Conservation (phyloP, 805 yeast species). For the Maudiozyma saulgeensis region DNA sequence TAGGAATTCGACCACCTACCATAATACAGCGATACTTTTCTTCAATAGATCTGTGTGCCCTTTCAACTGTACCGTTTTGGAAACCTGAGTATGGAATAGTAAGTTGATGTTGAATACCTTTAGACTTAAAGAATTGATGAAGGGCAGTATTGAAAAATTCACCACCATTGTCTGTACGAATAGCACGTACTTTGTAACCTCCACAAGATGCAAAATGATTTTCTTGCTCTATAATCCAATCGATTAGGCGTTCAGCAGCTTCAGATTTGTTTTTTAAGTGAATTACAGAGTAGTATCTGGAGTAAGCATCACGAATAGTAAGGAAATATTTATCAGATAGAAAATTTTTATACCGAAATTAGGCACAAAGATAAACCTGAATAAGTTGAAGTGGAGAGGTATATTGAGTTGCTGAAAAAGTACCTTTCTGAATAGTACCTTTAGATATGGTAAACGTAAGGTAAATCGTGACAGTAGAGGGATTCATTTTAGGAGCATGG, state of each 20-base stretch:
- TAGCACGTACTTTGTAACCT: slow-evolving; percentile 3
- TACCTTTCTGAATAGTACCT: slow-evolving; percentile 7
- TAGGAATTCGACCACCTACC: slow-evolving; percentile 7
- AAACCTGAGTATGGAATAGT: slow-evolving; percentile 8
- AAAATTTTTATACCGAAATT: slow-evolving; percentile 1
- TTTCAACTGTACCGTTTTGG: slow-evolving; percentile 13
- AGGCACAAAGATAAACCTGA: slow-evolving; percentile 5
- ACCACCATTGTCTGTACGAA: slow-evolving; percentile 7
- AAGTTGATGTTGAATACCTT: slow-evolving; percentile 8
- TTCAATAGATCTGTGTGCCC: slow-evolving; percentile 9
- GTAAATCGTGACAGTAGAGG: background rate
- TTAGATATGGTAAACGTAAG: slow-evolving; percentile 3
- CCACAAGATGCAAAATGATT: slow-evolving; percentile 3
- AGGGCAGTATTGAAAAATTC: slow-evolving; percentile 4
- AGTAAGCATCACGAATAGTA: slow-evolving; percentile 5
- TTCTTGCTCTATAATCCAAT: slow-evolving; percentile 4
- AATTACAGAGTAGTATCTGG: slow-evolving; percentile 5
- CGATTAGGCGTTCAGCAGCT: slow-evolving; percentile 1
- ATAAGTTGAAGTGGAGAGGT: slow-evolving; percentile 4
- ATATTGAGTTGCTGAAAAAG: background rate
- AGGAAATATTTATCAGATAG: slow-evolving; percentile 1
- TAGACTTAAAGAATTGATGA: background rate
- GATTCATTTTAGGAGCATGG: background rate
- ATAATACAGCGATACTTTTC: slow-evolving; percentile 5
- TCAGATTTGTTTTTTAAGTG: slow-evolving; percentile 3